Base-by-base conservation (phyloP, 2,329 filamentous ascomycete species). In the Hymenoscyphus repandus region DNA sequence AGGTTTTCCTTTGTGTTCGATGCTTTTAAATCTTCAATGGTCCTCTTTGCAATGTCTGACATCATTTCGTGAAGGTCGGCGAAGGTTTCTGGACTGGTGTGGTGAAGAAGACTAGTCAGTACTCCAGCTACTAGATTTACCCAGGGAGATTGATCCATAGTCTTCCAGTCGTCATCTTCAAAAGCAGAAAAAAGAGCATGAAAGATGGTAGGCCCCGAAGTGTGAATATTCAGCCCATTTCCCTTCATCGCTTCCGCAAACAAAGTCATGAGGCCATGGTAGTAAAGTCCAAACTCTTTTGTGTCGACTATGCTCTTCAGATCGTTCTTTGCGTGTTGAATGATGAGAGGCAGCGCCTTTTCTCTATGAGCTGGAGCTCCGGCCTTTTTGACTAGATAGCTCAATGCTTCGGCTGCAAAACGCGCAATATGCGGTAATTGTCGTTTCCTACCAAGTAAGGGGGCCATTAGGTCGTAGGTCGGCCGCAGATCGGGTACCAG, bases 321-420 rank as follows among this genome's bases (percentile, higher is more conserved):
- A 63, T 95, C 89, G 10, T 80, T 70, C 45, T 88, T 79, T 1
- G 86, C 82, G 68, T 90, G 85, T 11, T 77, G 72, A 2, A 95
- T 72, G n/a, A 96, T 83, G 11, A 76, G 70, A 11, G 79, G 74
- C 33, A 99, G 74, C 0, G 90, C 82, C 22, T 75, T 79, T 58
- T 92, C 86, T 58, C 89, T 83, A 57, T 88, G 82, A 49, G 89
- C 88, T 2, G 83, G 79, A 13, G 86, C 79, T 2, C 87, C 91
- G 6, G 91, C 87, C 71, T 96, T 97, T 64, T 90, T 86, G 17
- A 99, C 78, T 17, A 99, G 74, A 64, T 97, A 99, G 59, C 91
- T 96, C 72, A 99, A 79, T 2, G 93, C 89, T 70, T 99, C 93
- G 22, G 93, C 93, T 11, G 92, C 88, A 69, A 97, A 99, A 49